Base-by-base conservation (phyloP, 1,284 basidiomycete species). In the Takashimella koratensis region DNA sequence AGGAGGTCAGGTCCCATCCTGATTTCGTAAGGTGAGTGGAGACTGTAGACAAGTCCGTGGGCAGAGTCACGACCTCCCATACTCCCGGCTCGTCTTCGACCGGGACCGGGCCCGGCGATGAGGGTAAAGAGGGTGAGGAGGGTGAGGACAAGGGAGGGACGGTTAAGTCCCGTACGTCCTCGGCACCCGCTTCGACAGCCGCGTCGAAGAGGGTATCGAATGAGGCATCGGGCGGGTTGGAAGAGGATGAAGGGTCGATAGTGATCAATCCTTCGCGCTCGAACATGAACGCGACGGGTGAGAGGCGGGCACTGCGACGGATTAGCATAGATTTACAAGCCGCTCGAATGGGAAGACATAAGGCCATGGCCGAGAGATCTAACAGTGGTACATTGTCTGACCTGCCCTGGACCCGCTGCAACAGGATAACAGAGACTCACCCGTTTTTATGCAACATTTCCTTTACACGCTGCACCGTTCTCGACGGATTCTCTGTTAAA, bases 261-360 rank as follows among this genome's bases (percentile, higher is more conserved):
- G 79, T 80, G 42, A 90, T 82, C 43, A 80, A 76, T 10, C 87
- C 88, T 67, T 82, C 80, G 49, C 84, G 81, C 56, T 83, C 79
- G 67, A 91, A 92, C 79, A 90, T 82, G 73, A 85, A 92, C 46
- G 81, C 81, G 13, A 90, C 87, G 2, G 87, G 82, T 1, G 88
- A 80, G 47, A 86, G 76, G 22, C 84, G 86, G 27, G 83, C 85
- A 23, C 87, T 89, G 58, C 12, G 47, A 51, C 44, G 39, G 53
- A 44, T 52, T 40, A 42, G 41, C n/a, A n/a, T n/a, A n/a, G n/a
- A n/a, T n/a, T n/a, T n/a, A n/a, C n/a, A n/a, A n/a, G n/a, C n/a
- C n/a, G n/a, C n/a, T n/a, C n/a, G n/a, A n/a, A n/a, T n/a, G n/a
- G n/a, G n/a, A n/a, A n/a, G n/a, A n/a, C n/a, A n/a, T n/a, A n/a